Evolutionary conservation across 1,284 basidiomycete species (phyloP).

Genomic region (Tilletia indica): DNA sequence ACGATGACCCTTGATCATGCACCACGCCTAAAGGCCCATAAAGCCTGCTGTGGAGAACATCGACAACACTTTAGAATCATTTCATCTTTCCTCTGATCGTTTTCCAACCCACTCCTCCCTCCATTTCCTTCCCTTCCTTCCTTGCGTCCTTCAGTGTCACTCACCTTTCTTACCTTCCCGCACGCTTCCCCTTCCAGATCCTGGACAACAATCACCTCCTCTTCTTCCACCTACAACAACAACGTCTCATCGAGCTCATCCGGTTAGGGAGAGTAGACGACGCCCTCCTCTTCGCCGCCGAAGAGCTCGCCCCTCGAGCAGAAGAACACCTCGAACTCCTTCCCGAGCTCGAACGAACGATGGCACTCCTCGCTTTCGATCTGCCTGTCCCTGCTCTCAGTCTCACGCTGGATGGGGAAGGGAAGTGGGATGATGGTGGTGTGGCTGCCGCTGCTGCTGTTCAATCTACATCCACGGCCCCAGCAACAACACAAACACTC

Average conservation of each 20-base stretch:
- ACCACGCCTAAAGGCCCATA: conserved; percentile 79
- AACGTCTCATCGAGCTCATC: conserved; percentile 91
- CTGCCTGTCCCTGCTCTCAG: conserved; percentile 23
- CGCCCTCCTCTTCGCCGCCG: conserved; percentile 85
- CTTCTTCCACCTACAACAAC: conserved; percentile 89
- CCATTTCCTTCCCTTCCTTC: not conserved
- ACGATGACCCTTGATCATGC: conserved; percentile 75
- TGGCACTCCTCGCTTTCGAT: conserved; percentile 91
- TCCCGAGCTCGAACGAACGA: conserved; percentile 85
- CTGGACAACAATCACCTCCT: conserved; percentile 85
- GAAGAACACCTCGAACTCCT: conserved; percentile 93
- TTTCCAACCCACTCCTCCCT: not conserved
- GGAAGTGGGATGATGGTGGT: conserved; percentile 4
- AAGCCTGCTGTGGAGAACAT: conserved; percentile 11
- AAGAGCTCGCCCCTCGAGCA: conserved; percentile 87
- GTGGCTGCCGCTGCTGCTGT: conserved; percentile 18
- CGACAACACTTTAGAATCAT: conserved; percentile 8
- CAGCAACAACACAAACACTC: conserved; percentile 20
- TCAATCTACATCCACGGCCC: conserved; percentile 20
- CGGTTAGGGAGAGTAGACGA: conserved; percentile 74
- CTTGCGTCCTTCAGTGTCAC: not conserved
- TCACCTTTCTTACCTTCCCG: too few species aligned
- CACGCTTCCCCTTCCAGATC: conserved; percentile 65
- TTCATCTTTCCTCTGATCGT: conserved; percentile 15
- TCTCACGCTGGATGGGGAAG: conserved; percentile 16